phyloP scores from a whole-genome alignment of 345 rosid genomes.

The Camelina laxa region DNA sequence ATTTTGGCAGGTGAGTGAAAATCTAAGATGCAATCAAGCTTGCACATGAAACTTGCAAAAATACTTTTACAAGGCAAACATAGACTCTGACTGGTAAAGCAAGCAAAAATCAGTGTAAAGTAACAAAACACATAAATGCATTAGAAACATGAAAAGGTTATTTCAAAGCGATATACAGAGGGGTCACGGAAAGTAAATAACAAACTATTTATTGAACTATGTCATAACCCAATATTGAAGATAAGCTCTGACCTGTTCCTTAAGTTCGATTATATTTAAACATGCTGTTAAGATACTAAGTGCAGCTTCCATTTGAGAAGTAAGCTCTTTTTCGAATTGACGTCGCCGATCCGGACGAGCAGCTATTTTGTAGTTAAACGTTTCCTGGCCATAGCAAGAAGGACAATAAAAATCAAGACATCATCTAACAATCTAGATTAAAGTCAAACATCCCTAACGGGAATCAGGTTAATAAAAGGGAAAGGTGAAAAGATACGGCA shows the following conservation, averaged over 20 bases:
- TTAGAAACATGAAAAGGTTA: neutral
- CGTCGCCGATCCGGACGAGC: slow-evolving; percentile 98
- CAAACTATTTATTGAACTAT: slow-evolving; percentile 10
- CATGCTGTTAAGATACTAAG: slow-evolving; percentile 84
- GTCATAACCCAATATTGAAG: slow-evolving; percentile 18
- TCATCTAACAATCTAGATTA: slow-evolving; percentile 12
- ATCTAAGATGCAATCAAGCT: slow-evolving; percentile 23
- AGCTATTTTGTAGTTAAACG: slow-evolving; percentile 93
- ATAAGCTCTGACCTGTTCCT: slow-evolving; percentile 75
- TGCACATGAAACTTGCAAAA: slow-evolving; percentile 20
- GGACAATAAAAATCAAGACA: slow-evolving; percentile 23
- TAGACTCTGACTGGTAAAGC: slow-evolving; percentile 7
- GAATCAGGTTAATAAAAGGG: slow-evolving; percentile 11
- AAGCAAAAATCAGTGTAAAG: slow-evolving; percentile 2
- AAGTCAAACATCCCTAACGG: slow-evolving; percentile 17
- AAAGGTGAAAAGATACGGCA: neutral
- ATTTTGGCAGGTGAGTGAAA: slow-evolving; percentile 19
- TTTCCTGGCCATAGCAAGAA: slow-evolving; percentile 64
- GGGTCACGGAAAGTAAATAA: slow-evolving; percentile 22
- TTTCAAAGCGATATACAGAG: neutral
- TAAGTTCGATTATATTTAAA: slow-evolving; percentile 72
- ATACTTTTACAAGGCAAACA: slow-evolving; percentile 22
- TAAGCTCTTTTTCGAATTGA: slow-evolving; percentile 89
- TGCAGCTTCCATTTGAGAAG: slow-evolving; percentile 82
- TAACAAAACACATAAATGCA: slow-evolving; percentile 6